Conservation (phyloP, 192 early-diverging fungal genomes). For the Podila clonocystis region DNA sequence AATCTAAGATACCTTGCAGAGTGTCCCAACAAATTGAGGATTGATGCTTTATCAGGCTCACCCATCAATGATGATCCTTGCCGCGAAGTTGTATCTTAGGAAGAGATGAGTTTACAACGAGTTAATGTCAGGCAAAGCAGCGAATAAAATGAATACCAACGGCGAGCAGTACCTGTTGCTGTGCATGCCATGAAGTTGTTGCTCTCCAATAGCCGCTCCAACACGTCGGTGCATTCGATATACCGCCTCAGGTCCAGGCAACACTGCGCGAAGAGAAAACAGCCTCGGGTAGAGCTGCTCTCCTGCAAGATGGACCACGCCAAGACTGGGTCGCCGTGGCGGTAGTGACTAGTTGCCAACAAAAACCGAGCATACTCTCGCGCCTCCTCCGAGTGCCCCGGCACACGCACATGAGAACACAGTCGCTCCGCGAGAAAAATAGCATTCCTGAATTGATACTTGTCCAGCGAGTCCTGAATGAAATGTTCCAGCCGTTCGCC, state of each 20-base stretch:
- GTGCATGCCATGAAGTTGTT: slow-evolving; percentile 5
- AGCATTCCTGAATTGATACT: slow-evolving; percentile 51
- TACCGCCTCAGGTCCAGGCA: slow-evolving; percentile 52
- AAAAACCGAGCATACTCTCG: slow-evolving; percentile 46
- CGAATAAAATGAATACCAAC: background rate
- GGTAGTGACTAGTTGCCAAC: slow-evolving; percentile 53
- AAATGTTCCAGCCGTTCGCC: slow-evolving; percentile 31
- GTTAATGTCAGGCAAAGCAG: background rate
- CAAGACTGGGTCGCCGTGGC: slow-evolving; percentile 32
- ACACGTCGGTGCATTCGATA: slow-evolving; percentile 34
- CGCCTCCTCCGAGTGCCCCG: slow-evolving; percentile 13
- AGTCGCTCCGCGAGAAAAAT: slow-evolving; percentile 55
- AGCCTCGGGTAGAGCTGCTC: slow-evolving; percentile 21
- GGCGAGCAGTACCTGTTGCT: slow-evolving; percentile 3
- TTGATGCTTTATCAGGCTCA: slow-evolving; percentile 21
- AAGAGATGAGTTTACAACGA: background rate
- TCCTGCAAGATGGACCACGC: slow-evolving; percentile 45
- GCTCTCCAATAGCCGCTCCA: slow-evolving; percentile 27
- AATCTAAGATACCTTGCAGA: slow-evolving; percentile 17
- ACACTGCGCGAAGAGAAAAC: slow-evolving; percentile 56
- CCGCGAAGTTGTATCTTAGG: slow-evolving; percentile 8
- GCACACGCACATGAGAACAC: slow-evolving; percentile 7
- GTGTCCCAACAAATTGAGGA: slow-evolving; percentile 37
- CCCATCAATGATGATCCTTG: background rate
- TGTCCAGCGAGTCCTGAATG: slow-evolving; percentile 53